Percentiles rank a stretch among this genome's conserved stretches.
Evolutionary conservation across 768 basidiomycete species (phyloP).

Genomic region (Tulasnella sp.): DNA sequence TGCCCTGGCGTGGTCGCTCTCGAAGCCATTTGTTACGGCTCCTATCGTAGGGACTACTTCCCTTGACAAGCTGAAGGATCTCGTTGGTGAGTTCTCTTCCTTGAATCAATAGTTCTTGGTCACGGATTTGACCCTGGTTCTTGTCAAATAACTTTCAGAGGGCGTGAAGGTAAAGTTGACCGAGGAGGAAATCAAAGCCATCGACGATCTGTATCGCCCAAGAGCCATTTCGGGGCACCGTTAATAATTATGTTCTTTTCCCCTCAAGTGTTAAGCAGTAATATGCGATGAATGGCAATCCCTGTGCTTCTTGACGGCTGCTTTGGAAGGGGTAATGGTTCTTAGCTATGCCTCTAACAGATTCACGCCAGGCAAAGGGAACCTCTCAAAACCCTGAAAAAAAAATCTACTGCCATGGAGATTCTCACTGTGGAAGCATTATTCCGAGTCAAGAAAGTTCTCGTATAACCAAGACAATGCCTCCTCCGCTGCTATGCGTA

Average conservation of each 20-base stretch:
- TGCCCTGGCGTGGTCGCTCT: conserved; percentile 40
- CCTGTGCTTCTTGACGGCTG: not conserved
- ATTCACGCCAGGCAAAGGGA: too few relatives aligned
- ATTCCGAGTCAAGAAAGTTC: too few relatives aligned
- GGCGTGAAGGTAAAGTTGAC: conserved; percentile 39
- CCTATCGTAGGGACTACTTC: conserved; percentile 30
- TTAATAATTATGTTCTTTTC: not conserved
- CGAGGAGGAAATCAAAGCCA: conserved; percentile 44
- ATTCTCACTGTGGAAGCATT: too few relatives aligned
- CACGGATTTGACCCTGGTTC: not conserved
- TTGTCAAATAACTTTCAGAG: not conserved
- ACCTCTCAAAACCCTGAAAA: too few relatives aligned
- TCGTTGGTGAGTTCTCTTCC: conserved; percentile 49
- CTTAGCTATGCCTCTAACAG: too few relatives aligned
- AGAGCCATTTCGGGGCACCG: conserved; percentile 41
- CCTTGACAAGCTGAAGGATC: conserved; percentile 44
- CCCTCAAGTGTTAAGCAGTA: not conserved
- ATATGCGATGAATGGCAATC: not conserved
- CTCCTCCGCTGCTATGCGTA: too few relatives aligned
- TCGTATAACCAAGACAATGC: too few relatives aligned
- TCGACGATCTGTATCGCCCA: conserved; percentile 43
- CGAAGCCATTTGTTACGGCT: conserved; percentile 26
- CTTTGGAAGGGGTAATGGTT: too few relatives aligned
- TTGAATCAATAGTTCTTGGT: too few relatives aligned
- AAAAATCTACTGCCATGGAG: too few relatives aligned